Evolutionary conservation across 129 eudicot genomes (phyloP), one percentile per base, ranked within the genome.

Genomic region (Centaurea solstitialis): DNA sequence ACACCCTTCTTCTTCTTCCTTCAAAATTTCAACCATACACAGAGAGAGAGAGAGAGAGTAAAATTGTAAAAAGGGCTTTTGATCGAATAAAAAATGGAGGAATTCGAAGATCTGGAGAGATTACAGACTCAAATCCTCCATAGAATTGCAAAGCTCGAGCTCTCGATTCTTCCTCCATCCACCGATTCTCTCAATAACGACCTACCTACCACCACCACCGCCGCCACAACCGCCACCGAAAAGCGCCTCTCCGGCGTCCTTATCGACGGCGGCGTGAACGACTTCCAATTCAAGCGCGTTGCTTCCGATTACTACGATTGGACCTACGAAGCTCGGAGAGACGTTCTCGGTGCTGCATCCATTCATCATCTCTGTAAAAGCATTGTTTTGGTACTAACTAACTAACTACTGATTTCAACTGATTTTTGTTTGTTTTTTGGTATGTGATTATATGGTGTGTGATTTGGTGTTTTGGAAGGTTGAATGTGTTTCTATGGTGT

Each of bases 321-420:
- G 88, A 80, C 93, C 17, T 85, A 89, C 20, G 96, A 96, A 64
- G 68, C 91, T 76, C 87, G 99, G 15, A 84, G 98, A 4, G 97
- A 93, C 70, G 50, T 85, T 78, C 91, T 96, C 62, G 91, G 73
- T 7, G 99, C 99, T 47, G 79, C 92, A 21, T 96, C 99, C 68
- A 81, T 93, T 50, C 85, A 96, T 72, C 99, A 96, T 80, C 98
- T 93, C 81, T 96, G 99, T 88, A 96, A 96, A 83, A 93, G 98
- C 93, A 93, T 96, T 85, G 99, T 96, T 33, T 78, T 96, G 97
- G 99, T 95, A 87, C 80, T 5, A 21, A 21, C 70, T 9, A 73
- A 9, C 24, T 70, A 15, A 47, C n/a, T n/a, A n/a, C n/a, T n/a
- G n/a, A n/a, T n/a, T n/a, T 43, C 50, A 11, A 13, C n/a, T 40